Percentiles rank a stretch among this genome's conserved stretches.
phyloP scores from a whole-genome alignment of 2,329 filamentous ascomycete genomes.

The Aspergillus awamori region DNA sequence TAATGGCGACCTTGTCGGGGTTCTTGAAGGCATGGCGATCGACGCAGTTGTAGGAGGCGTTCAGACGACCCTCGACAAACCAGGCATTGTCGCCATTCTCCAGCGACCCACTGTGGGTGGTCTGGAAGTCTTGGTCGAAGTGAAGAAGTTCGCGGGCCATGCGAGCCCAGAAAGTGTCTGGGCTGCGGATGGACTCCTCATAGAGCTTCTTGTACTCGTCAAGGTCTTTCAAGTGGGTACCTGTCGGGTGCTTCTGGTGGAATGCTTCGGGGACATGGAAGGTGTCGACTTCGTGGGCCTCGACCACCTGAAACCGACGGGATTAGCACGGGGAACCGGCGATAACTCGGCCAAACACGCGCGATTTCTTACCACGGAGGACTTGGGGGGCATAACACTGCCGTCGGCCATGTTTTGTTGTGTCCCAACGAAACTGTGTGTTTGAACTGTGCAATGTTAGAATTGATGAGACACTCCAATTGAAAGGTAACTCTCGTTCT shows the following conservation, averaged over 20 bases:
- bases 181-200: conserved; percentile 85
- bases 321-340: conserved; percentile 18
- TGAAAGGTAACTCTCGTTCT: neutral
- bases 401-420: conserved; percentile 42
- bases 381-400: conserved; percentile 36
- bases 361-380: conserved; percentile 44
- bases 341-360: conserved; percentile 1
- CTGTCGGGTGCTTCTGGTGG: conserved; percentile 61
- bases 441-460: conserved; percentile 4
- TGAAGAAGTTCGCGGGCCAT: conserved; percentile 85
- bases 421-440: conserved; percentile 12
- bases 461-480: neutral
- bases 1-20: conserved; percentile 91
- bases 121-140: conserved; percentile 91
- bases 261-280: conserved; percentile 62
- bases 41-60: conserved; percentile 96
- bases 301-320: conserved; percentile 39
- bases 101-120: conserved; percentile 77
- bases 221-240: conserved; percentile 61
- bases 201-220: conserved; percentile 67
- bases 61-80: conserved; percentile 92
- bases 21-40: conserved; percentile 96
- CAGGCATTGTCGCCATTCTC: conserved; percentile 82
- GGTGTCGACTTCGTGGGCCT: conserved; percentile 53
- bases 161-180: conserved; percentile 85